phyloP scores from a whole-genome alignment of 768 basidiomycete genomes.

The Tulasnella sp. region DNA sequence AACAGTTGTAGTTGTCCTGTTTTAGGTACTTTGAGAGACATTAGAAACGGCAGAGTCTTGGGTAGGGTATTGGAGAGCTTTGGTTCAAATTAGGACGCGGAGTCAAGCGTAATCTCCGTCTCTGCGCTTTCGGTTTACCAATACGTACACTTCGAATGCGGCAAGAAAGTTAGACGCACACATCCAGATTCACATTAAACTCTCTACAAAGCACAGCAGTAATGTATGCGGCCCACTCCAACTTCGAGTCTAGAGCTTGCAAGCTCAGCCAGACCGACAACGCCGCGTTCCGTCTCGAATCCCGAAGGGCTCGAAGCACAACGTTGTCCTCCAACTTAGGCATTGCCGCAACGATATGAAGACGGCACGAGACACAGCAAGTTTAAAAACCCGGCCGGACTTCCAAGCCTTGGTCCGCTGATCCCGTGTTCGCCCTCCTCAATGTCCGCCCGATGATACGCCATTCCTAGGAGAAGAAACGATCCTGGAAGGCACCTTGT shows the following conservation, averaged over 20 bases:
- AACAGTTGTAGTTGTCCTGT: conserved; percentile 84
- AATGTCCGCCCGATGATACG: conserved; percentile 25
- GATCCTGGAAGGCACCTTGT: conserved; percentile 25
- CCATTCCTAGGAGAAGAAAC: conserved; percentile 15
- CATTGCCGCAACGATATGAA: conserved; percentile 3
- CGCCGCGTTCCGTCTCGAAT: not conserved
- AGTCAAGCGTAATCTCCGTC: conserved; percentile 11
- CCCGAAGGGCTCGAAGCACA: not conserved
- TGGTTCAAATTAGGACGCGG: conserved; percentile 9
- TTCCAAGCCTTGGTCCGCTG: not conserved
- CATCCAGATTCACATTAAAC: not conserved
- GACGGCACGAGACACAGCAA: not conserved
- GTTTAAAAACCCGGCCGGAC: not conserved
- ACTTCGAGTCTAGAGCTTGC: not conserved
- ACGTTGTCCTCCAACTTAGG: not conserved
- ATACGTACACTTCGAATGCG: not conserved
- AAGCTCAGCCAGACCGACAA: conserved; percentile 2
- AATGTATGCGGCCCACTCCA: not conserved
- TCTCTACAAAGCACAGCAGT: not conserved
- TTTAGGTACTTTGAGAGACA: conserved; percentile 95
- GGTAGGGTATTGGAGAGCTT: conserved; percentile 7
- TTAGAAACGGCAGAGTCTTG: conserved; percentile 35
- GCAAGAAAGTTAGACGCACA: not conserved
- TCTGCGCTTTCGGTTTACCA: not conserved
- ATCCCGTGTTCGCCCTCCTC: conserved; percentile 1